Evolutionary conservation across 768 basidiomycete genomes (phyloP).

Genomic region (Mycena epipterygia): DNA sequence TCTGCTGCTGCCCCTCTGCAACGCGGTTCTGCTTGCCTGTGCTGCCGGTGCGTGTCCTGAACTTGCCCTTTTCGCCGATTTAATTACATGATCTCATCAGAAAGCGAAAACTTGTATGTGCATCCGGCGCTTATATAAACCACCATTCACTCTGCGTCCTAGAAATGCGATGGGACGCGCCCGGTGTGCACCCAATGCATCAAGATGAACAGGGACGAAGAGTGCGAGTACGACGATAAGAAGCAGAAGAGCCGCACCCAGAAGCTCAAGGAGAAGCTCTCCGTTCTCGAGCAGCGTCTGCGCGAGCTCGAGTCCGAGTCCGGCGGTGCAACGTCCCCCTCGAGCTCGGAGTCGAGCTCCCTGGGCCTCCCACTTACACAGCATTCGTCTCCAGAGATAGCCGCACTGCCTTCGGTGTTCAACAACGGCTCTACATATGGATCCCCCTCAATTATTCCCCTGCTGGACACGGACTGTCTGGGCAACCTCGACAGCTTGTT

Average conservation of each 20-base stretch:
- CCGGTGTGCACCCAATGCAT: constrained; percentile 70
- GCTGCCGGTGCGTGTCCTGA: constrained; percentile 44
- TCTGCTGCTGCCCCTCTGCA: constrained; percentile 46
- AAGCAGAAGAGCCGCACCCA: constrained; percentile 72
- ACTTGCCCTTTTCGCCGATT: not conserved
- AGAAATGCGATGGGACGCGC: constrained; percentile 75
- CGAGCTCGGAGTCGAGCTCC: constrained; percentile 39
- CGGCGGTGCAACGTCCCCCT: constrained; percentile 41
- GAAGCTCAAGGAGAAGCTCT: constrained; percentile 68
- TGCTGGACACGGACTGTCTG: constrained; percentile 27
- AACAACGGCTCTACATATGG: constrained; percentile 6
- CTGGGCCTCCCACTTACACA: constrained; percentile 29
- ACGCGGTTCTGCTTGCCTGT: constrained; percentile 55
- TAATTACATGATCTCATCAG: constrained; percentile 29
- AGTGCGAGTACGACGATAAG: constrained; percentile 74
- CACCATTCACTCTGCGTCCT: constrained; percentile 3
- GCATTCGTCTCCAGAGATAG: constrained; percentile 29
- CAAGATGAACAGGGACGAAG: constrained; percentile 64
- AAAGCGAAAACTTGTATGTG: constrained; percentile 53
- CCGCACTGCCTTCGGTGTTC: constrained; percentile 32
- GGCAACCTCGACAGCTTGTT: constrained; percentile 33
- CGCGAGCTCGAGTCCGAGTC: constrained; percentile 64
- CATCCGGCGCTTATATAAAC: not conserved
- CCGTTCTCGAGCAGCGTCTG: constrained; percentile 64
- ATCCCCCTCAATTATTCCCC: constrained; percentile 16